These are phyloP conservation scores for Penicillium steckii DNA, from an alignment of 495 filamentous ascomycete genomes.

Conservation along the genomic window DNA sequence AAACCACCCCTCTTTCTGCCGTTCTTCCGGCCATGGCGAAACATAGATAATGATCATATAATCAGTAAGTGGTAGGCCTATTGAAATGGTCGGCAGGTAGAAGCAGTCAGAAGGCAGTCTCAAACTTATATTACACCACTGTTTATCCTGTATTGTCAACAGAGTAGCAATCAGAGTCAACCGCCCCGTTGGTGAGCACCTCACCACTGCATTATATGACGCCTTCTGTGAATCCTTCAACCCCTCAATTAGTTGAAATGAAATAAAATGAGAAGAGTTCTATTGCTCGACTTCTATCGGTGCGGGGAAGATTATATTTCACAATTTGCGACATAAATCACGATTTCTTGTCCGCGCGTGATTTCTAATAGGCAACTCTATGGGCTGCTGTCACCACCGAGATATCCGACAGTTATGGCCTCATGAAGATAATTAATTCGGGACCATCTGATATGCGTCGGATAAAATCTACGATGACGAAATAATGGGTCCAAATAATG, in stretches of 20 bases:
- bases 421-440: neutral
- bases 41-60: too few species aligned
- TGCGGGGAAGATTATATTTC: slow-evolving; percentile 8
- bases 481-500: slow-evolving; percentile 11
- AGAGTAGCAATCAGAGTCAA: neutral
- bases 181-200: slow-evolving; percentile 32
- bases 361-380: slow-evolving; percentile 4
- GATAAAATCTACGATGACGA: slow-evolving; percentile 10
- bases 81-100: too few species aligned
- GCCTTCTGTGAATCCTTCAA: slow-evolving; percentile 6
- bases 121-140: neutral
- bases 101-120: neutral
- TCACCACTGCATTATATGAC: slow-evolving; percentile 21
- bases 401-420: neutral
- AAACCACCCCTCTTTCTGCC: too few species aligned
- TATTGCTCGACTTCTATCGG: neutral
- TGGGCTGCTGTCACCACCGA: slow-evolving; percentile 12
- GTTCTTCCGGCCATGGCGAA: too few species aligned
- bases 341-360: neutral
- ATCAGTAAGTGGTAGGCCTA: too few species aligned
- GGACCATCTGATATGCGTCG: neutral
- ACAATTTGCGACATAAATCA: slow-evolving; percentile 13
- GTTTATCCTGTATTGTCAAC: too few species aligned
- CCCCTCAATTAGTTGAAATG: neutral
- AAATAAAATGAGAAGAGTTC: neutral